Percentiles rank a stretch among this genome's conserved stretches.
Evolutionary conservation across 768 basidiomycete species (phyloP).

Genomic region (Auriculariales sp.): DNA sequence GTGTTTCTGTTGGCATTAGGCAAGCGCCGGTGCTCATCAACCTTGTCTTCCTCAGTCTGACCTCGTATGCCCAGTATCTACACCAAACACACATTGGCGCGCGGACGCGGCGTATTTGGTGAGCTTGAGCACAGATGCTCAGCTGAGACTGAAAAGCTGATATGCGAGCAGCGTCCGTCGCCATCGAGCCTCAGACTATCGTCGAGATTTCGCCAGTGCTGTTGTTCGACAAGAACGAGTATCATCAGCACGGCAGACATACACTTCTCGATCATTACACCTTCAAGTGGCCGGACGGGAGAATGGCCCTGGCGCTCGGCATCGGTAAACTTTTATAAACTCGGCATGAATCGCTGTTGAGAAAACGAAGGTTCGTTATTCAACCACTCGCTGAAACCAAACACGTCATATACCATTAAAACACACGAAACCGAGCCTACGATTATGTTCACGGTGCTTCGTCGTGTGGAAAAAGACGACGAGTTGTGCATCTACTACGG

Average conservation of each 20-base stretch:
- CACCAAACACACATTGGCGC: background rate
- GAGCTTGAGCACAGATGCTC: constrained; percentile 5
- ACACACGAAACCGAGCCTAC: constrained; percentile 15
- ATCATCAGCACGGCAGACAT: constrained; percentile 42
- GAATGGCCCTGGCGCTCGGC: constrained; percentile 67
- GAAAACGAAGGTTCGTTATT: constrained; percentile 55
- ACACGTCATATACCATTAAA: constrained; percentile 52
- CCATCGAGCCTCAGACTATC: constrained; percentile 45
- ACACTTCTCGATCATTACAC: constrained; percentile 64
- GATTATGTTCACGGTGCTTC: constrained; percentile 14
- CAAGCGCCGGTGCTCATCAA: no score
- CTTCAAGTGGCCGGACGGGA: constrained; percentile 59
- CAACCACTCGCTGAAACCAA: constrained; percentile 59
- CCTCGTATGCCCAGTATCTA: no score
- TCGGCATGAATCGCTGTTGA: background rate
- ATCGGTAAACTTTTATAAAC: constrained; percentile 38
- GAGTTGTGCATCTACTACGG: constrained; percentile 18
- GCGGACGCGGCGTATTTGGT: constrained; percentile 55
- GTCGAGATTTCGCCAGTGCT: constrained; percentile 79
- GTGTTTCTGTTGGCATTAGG: no score
- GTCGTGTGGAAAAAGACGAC: constrained; percentile 14
- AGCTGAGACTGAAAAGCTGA: background rate
- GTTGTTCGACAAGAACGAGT: constrained; percentile 59
- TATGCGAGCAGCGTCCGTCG: constrained; percentile 28
- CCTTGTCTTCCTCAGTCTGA: no score